These are phyloP conservation scores for Penicillium paneum DNA, from an alignment of 2,329 filamentous ascomycete genomes.

Conservation along the genomic window DNA sequence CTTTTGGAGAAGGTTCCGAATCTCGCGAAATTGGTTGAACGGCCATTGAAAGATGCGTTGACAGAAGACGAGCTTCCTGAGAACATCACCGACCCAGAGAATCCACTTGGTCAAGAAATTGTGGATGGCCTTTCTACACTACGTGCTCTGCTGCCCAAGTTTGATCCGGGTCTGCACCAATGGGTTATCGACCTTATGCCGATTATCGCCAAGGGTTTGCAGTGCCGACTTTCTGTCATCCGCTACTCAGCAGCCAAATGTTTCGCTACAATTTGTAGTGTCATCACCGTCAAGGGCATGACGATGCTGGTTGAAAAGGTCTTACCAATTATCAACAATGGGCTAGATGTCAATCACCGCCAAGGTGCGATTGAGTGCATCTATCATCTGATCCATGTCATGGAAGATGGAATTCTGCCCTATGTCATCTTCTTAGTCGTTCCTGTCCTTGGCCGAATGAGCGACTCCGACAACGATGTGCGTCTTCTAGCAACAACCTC, in stretches of 20 bases:
- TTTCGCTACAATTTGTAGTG: conserved; percentile 93
- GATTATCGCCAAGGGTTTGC: conserved; percentile 79
- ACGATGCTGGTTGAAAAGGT: conserved; percentile 93
- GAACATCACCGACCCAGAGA: conserved; percentile 70
- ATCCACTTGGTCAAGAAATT: conserved; percentile 80
- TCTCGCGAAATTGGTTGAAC: conserved; percentile 74
- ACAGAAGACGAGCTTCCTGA: conserved; percentile 62
- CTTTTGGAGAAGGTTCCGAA: conserved; percentile 83
- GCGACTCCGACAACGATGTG: conserved; percentile 94
- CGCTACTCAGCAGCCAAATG: conserved; percentile 97
- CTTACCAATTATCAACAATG: conserved; percentile 85
- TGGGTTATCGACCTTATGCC: conserved; percentile 84
- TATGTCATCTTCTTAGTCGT: conserved; percentile 99
- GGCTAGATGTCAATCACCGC: conserved; percentile 79
- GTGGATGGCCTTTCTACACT: conserved; percentile 92
- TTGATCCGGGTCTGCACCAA: conserved; percentile 69
- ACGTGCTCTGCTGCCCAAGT: conserved; percentile 86
- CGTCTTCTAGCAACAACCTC: conserved; percentile 92
- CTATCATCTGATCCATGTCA: conserved; percentile 95
- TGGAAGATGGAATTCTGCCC: conserved; percentile 92
- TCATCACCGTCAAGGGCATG: conserved; percentile 93
- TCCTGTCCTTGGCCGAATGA: conserved; percentile 95
- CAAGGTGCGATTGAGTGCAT: conserved; percentile 94
- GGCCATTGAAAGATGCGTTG: conserved; percentile 73
- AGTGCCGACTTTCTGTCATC: conserved; percentile 85